Conservation (phyloP, 371 early-diverging fungal species). For the Haplosporangium sp. region DNA sequence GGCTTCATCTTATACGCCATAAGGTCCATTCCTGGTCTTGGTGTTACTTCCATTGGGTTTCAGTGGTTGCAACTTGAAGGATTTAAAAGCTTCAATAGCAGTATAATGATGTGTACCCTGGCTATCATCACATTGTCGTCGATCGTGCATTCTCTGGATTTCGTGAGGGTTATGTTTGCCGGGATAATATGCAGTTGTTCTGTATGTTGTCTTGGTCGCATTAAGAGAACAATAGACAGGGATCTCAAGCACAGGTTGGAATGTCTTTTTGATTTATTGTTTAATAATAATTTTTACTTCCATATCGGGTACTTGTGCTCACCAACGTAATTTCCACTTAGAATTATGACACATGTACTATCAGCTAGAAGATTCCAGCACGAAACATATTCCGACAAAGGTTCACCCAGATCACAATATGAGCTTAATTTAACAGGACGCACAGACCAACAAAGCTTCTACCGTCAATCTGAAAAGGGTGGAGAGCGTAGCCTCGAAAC, state of each 20-base stretch:
- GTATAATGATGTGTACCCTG: slow-evolving; percentile 4
- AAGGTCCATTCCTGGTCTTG: slow-evolving; percentile 19
- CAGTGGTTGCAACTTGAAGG: slow-evolving; percentile 5
- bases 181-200: slow-evolving; percentile 11
- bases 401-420: not conserved
- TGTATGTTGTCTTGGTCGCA: slow-evolving; percentile 30
- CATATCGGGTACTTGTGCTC: not conserved
- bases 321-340: not conserved
- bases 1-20: slow-evolving; percentile 23
- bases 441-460: not conserved
- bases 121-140: slow-evolving; percentile 17
- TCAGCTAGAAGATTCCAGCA: not conserved
- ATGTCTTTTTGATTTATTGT: not conserved
- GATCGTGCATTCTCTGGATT: slow-evolving; percentile 9
- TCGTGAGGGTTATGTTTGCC: slow-evolving; percentile 11
- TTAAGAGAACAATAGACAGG: slow-evolving; percentile 25
- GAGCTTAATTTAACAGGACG: not conserved
- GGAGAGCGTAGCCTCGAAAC: not conserved
- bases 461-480: not conserved
- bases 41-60: slow-evolving; percentile 10
- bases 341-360: slow-evolving; percentile 18
- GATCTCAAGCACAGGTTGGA: slow-evolving; percentile 36
- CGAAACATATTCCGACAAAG: not conserved
- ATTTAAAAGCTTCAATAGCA: not conserved
- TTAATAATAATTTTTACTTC: not conserved